Evolutionary conservation across 768 basidiomycete genomes (phyloP), one percentile per base, ranked within the genome.

Genomic region (Lyophyllum decastes): DNA sequence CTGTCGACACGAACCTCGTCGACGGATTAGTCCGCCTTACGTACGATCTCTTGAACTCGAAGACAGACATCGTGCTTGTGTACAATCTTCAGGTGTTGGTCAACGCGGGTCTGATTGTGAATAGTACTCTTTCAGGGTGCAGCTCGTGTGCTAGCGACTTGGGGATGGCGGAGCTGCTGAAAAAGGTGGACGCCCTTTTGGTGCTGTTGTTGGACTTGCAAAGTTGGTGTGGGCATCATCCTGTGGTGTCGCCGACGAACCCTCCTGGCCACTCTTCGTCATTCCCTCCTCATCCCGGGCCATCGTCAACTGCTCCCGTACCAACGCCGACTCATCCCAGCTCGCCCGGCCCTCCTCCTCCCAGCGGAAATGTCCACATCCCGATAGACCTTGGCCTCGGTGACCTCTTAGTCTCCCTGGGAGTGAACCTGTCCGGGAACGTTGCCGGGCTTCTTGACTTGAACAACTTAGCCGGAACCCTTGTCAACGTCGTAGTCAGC

Each of bases 321-420:
- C 47, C 25, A 2, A 24, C 46, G 33, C 38, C 55, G 9, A 45
- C 52, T 12, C 3, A 11, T 44, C 41, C 46, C 11, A 27, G 35
- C 24, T 10, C 40, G 21, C 49, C 35, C 16, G 22, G 35, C 50
- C n/a, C 43, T 24, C 16, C 14, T n/a, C 57, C 22, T 16, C 38
- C 25, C 35, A 27, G 54, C 25, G 25, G 44, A 3, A 22, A 52
- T 22, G n/a, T 53, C 17, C 30, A 58, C 21, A 12, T 57, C 11
- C 34, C n/a, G 1, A 57, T 63, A 12, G 44, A 61, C 22, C 59
- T 66, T 27, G 60, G 52, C 19, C 57, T 65, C 22, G 49, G 44
- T 8, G 47, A 53, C 47, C 51, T 65, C 22, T 41, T 58, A 5
- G 47, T 47, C 26, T 49, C 41, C 5, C 52, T 68, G 21, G 52